Percentiles rank a stretch among this genome's conserved stretches.
Evolutionary conservation across 225 moss, liverwort and hornwort species (phyloP).

Genomic region (Thuidium tamariscinum): DNA sequence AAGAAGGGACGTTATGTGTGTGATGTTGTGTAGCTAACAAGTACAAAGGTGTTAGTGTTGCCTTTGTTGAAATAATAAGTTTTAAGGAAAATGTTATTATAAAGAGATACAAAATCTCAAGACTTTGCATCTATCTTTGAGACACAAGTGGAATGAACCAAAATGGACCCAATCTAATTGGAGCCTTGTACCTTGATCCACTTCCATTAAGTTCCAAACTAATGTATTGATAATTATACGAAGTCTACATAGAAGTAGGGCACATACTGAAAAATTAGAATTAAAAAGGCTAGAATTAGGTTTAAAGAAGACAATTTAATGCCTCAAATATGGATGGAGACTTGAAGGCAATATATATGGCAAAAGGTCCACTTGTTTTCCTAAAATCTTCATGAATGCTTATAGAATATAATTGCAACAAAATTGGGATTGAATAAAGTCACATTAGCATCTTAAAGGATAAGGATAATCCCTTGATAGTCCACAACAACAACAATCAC

Average conservation of each 20-base stretch:
- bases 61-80: accelerated
- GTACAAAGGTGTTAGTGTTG: no score
- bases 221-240: background rate
- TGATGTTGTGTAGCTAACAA: accelerated
- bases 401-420: background rate
- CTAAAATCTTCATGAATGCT: background rate
- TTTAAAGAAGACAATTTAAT: background rate
- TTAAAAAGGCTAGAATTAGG: background rate
- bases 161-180: accelerated
- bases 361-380: background rate
- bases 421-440: background rate
- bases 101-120: background rate
- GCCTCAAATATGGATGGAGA: accelerated
- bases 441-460: no score
- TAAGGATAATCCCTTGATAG: accelerated
- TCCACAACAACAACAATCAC: background rate
- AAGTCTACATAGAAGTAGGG: accelerated
- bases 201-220: accelerated
- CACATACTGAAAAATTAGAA: background rate
- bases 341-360: accelerated
- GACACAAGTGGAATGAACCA: accelerated
- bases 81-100: background rate
- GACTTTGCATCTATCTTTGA: background rate
- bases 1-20: accelerated
- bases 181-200: accelerated